Base-by-base conservation (phyloP, 306 rosid genomes). In the Prunus salicina region DNA sequence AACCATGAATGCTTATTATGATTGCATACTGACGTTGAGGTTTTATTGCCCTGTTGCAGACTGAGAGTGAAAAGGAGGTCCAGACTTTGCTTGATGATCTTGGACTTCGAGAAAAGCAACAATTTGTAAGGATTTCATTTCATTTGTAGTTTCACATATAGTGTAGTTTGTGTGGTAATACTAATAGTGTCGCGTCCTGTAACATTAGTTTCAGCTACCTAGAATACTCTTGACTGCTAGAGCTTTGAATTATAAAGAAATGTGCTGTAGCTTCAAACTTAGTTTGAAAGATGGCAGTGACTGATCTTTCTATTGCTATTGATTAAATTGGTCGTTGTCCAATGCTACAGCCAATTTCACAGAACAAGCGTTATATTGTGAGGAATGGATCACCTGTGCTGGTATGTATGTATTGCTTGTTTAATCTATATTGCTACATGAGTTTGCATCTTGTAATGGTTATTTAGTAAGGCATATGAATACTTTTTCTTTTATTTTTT, bases 291-390 rank as follows among this genome's bases (percentile, higher is more conserved):
- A 45, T 82, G 49, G 46, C 20, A 47, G 28, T 51, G 60, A 25
- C 20, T 15, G 32, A 64, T 75, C 19, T 70, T 52, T 57, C 74
- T 70, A 72, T 20, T 32, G 20, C 68, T 18, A 25, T 22, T 67
- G 65, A 71, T 63, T 60, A 67, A 69, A 71, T 80, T 73, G 38
- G 32, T 63, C 78, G 28, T 64, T 84, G 41, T 81, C 72, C 79
- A 22, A 61, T 77, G 32, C 74, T 82, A 63, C 91, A 95, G 98
- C 97, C 98, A 57, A 83, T 90, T 71, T 89, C 96, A 61, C 98
- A 92, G 83, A 90, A 87, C 74, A 95, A 95, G 72, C 94, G 95
- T 69, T 95, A 92, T 81, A 84, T 95, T 68, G 98, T 88, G 77
- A 88, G 89, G 88, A 82, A 92, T 60, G 98, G 98, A 51, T 41